Evolutionary conservation across 129 eudicot genomes (phyloP).

Genomic region (Helianthus annuus): DNA sequence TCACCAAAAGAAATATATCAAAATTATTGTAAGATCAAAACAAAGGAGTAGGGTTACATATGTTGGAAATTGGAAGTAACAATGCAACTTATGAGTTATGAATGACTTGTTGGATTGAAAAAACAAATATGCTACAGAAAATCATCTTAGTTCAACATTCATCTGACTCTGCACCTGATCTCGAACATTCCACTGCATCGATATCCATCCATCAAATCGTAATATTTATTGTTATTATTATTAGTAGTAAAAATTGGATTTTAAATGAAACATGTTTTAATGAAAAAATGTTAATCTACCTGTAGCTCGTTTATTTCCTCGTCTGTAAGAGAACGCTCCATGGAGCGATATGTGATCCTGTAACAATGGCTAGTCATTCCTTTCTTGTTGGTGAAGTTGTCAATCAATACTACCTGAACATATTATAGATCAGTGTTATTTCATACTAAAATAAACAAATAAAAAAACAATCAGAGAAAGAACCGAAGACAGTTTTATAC

Average conservation of each 20-base stretch:
- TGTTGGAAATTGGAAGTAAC: neutral
- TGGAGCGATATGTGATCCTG: constrained; percentile 82
- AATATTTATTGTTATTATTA: neutral
- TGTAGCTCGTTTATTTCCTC: constrained; percentile 87
- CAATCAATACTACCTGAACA: constrained; percentile 67
- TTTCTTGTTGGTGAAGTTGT: constrained; percentile 87
- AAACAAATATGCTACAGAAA: constrained; percentile 8
- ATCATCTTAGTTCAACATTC: constrained; percentile 72
- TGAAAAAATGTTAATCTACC: constrained; percentile 38
- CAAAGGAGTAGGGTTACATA: constrained; percentile 21
- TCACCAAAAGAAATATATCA: neutral
- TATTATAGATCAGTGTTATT: neutral
- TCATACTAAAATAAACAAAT: neutral
- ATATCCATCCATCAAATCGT: constrained; percentile 10
- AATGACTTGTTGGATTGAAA: constrained; percentile 10
- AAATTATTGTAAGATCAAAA: neutral
- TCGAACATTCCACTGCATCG: constrained; percentile 72
- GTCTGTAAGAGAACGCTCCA: constrained; percentile 89
- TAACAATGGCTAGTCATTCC: constrained; percentile 97
- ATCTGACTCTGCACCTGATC: constrained; percentile 78
- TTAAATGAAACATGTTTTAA: neutral
- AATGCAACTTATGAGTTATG: neutral
- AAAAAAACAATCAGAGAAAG: neutral
- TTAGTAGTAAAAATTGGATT: neutral
- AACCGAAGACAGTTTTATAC: neutral